Evolutionary conservation across 306 rosid species (phyloP).

Genomic region (Glycine soja): DNA sequence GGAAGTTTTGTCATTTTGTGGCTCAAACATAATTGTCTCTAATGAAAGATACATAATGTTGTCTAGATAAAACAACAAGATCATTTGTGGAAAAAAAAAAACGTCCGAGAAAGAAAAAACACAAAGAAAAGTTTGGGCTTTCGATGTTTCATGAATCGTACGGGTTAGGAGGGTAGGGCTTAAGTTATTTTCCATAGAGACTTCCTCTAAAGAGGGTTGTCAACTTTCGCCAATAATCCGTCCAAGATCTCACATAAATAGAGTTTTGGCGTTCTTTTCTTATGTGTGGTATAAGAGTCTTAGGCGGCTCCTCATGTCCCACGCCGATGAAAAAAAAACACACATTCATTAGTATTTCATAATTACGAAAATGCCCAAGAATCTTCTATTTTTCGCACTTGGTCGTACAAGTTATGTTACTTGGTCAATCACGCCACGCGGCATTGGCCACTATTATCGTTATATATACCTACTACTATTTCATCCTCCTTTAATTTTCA

Average conservation of each 20-base stretch:
- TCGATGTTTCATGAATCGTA: too few species aligned
- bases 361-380: constrained; percentile 44
- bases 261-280: not conserved
- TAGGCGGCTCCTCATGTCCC: constrained; percentile 45
- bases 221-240: not conserved
- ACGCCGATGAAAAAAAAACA: not conserved
- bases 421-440: constrained; percentile 58
- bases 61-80: too few species aligned
- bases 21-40: too few species aligned
- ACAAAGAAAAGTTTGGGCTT: too few species aligned
- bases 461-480: not conserved
- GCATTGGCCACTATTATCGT: not conserved
- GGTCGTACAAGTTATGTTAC: constrained; percentile 17
- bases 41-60: too few species aligned
- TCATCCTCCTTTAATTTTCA: not conserved
- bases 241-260: not conserved
- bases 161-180: too few species aligned
- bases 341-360: not conserved
- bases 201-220: not conserved
- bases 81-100: too few species aligned
- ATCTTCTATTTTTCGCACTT: not conserved
- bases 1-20: too few species aligned
- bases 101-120: too few species aligned
- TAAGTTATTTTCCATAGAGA: not conserved
- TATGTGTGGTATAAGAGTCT: not conserved